These are phyloP conservation scores for Xylaria grammica DNA, from an alignment of 495 filamentous ascomycete species.

Conservation along the genomic window DNA sequence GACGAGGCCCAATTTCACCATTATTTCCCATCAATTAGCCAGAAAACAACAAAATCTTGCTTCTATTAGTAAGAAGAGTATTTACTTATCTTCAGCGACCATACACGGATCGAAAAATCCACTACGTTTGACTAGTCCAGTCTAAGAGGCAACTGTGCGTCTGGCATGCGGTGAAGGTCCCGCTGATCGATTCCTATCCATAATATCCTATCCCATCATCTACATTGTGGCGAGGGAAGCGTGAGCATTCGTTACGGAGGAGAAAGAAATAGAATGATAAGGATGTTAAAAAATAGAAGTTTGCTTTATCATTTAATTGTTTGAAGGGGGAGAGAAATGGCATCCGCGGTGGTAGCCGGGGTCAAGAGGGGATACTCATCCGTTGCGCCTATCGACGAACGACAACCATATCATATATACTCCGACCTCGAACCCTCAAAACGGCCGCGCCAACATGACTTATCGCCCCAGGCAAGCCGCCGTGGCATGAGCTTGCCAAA, in stretches of 20 bases:
- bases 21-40: background rate
- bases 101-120: background rate
- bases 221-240: background rate
- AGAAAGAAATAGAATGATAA: background rate
- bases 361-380: conserved; percentile 22
- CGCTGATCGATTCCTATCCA: background rate
- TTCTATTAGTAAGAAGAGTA: background rate
- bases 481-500: background rate
- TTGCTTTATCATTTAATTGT: background rate
- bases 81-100: background rate
- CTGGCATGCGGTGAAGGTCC: background rate
- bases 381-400: background rate
- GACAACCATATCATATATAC: background rate
- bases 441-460: conserved; percentile 10
- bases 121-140: background rate
- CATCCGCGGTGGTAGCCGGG: conserved; percentile 16
- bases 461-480: background rate
- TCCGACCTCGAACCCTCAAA: background rate
- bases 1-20: background rate
- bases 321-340: conserved; percentile 1
- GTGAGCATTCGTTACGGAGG: background rate
- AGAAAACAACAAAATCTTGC: background rate
- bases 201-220: background rate
- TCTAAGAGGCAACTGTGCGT: background rate
- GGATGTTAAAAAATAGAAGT: background rate